Conservation (phyloP, 1,284 basidiomycete species). For the Pseudozyma sp. region DNA sequence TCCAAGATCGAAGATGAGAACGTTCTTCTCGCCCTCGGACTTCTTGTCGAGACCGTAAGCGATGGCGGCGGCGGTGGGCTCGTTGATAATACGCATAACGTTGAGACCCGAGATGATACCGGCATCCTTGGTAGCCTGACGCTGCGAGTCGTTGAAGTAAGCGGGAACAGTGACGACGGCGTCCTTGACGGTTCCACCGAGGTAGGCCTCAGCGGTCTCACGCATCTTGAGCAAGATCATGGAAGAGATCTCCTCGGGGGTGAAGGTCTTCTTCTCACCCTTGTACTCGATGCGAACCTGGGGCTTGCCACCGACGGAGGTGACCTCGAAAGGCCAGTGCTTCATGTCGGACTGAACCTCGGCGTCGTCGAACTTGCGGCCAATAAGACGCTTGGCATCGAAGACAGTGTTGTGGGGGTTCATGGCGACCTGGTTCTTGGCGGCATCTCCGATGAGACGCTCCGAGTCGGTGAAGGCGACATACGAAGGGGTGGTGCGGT, state of each 20-base stretch:
- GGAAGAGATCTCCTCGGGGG: conserved; percentile 95
- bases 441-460: conserved; percentile 94
- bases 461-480: conserved; percentile 77
- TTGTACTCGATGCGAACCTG: conserved; percentile 89
- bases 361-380: conserved; percentile 82
- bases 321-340: conserved; percentile 92
- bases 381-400: conserved; percentile 90
- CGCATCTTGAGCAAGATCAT: conserved; percentile 99
- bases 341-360: conserved; percentile 96
- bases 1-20: conserved; percentile 96
- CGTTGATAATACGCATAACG: conserved; percentile 96
- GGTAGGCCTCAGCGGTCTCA: conserved; percentile 96
- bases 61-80: conserved; percentile 93
- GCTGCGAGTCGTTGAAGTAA: conserved; percentile 98
- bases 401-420: conserved; percentile 75
- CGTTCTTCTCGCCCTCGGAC: conserved; percentile 86
- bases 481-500: conserved; percentile 87
- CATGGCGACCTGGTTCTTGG: conserved; percentile 86
- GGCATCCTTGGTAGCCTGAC: conserved; percentile 94
- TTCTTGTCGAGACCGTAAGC: conserved; percentile 93
- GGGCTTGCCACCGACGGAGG: conserved; percentile 85
- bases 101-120: conserved; percentile 89
- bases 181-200: conserved; percentile 82
- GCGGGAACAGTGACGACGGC: conserved; percentile 91
- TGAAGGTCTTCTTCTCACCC: conserved; percentile 91